These are phyloP conservation scores for Crucihimalaya himalaica DNA, from an alignment of 345 rosid species.

Conservation along the genomic window DNA sequence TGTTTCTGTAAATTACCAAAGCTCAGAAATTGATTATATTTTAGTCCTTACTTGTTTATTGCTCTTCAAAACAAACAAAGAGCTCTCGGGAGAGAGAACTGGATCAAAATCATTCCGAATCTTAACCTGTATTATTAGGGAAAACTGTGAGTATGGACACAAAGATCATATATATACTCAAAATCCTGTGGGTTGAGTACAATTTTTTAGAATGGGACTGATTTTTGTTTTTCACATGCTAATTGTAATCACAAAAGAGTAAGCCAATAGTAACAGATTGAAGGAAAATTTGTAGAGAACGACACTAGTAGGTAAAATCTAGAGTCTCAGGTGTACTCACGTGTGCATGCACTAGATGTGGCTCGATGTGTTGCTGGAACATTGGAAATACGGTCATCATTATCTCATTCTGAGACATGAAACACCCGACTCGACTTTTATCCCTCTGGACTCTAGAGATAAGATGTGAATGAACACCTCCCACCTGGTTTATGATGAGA, in stretches of 20 bases:
- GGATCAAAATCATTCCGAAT: slow-evolving; percentile 99
- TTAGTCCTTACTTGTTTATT: slow-evolving; percentile 70
- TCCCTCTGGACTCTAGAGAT: slow-evolving; percentile 99
- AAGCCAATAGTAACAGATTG: slow-evolving; percentile 4
- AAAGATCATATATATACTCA: slow-evolving; percentile 2
- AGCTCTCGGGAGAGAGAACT: slow-evolving; percentile 98
- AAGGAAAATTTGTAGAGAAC: slow-evolving; percentile 4
- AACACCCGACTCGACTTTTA: slow-evolving; percentile 85
- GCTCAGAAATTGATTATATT: neutral
- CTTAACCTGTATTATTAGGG: slow-evolving; percentile 66
- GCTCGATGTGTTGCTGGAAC: slow-evolving; percentile 98
- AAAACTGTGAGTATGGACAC: slow-evolving; percentile 23
- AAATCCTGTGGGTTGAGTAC: neutral
- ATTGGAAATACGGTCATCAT: slow-evolving; percentile 98
- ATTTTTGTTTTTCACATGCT: neutral
- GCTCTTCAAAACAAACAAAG: slow-evolving; percentile 94
- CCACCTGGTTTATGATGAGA: slow-evolving; percentile 67
- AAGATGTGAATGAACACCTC: slow-evolving; percentile 98
- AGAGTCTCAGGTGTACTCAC: slow-evolving; percentile 56
- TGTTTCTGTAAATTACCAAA: slow-evolving; percentile 7
- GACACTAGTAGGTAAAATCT: slow-evolving; percentile 11
- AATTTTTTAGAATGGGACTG: neutral
- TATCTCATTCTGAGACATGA: slow-evolving; percentile 96
- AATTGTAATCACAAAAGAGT: neutral
- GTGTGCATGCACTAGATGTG: slow-evolving; percentile 99